Conservation (phyloP, 305 asterid species). For the Solanum hybrid region DNA sequence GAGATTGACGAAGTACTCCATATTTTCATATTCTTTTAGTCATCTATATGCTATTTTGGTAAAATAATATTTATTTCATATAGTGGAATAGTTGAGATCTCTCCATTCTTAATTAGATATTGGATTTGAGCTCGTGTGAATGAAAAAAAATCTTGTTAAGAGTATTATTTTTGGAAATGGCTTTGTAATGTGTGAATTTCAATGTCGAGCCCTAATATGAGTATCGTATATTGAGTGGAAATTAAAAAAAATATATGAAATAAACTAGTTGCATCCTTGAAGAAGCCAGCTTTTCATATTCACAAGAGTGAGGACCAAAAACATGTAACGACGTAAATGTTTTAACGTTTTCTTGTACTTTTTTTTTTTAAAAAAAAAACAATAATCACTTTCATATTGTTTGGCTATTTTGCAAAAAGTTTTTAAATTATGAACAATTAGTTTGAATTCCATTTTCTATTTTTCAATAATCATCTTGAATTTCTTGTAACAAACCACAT, state of each 20-base stretch:
- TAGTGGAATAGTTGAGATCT: not conserved
- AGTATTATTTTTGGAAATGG: rapidly evolving
- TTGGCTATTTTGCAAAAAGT: not conserved
- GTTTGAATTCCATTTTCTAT: not conserved
- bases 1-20: not conserved
- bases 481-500: not conserved
- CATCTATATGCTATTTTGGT: not conserved
- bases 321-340: not conserved
- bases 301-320: not conserved
- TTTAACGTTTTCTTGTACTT: not conserved
- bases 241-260: not conserved
- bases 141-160: not conserved
- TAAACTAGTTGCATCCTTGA: not conserved
- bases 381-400: not conserved
- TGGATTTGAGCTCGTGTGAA: not conserved
- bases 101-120: not conserved
- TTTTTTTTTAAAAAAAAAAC: not conserved
- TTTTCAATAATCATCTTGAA: not conserved
- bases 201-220: not conserved
- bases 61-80: not conserved
- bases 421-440: not conserved
- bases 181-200: not conserved
- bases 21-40: too few species aligned
- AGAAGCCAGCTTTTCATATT: not conserved
- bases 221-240: not conserved